These are phyloP conservation scores for Puccinia horiana DNA, from an alignment of 1,284 basidiomycete species.

Conservation along the genomic window DNA sequence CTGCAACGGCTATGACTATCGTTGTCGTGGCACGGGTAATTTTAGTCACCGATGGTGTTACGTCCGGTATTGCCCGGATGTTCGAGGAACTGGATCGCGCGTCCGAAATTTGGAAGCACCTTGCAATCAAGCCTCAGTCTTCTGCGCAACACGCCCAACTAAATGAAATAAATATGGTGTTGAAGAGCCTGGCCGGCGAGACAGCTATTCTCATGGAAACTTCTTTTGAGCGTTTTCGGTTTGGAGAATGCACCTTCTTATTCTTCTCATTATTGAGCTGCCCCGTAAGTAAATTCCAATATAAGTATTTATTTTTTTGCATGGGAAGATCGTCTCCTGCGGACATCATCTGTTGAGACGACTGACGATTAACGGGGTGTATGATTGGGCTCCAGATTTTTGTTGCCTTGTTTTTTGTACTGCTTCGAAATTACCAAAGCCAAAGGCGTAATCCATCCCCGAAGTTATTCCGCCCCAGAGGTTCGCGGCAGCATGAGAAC, in stretches of 20 bases:
- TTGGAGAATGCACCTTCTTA: slow-evolving; percentile 7
- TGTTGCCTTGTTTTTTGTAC: neutral
- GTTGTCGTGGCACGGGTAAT: neutral
- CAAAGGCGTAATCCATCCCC: neutral
- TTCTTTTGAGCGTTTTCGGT: slow-evolving; percentile 10
- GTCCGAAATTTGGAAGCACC: neutral
- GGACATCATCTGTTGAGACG: neutral
- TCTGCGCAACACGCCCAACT: neutral
- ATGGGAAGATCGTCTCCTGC: neutral
- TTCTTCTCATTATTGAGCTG: slow-evolving; percentile 2
- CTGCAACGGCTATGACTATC: slow-evolving; percentile 4
- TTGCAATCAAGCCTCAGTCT: neutral
- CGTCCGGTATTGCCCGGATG: neutral
- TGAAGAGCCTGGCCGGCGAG: neutral
- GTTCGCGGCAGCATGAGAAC: neutral
- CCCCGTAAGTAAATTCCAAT: neutral
- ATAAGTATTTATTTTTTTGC: neutral
- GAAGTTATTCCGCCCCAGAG: neutral
- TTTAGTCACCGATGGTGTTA: slow-evolving; percentile 1
- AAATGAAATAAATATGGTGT: neutral
- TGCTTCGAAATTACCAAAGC: slow-evolving; percentile 11
- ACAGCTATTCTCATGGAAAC: neutral
- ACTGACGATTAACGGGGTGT: neutral
- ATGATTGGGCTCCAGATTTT: neutral
- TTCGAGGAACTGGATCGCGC: neutral